Conservation (phyloP, 176 grass and related monocot genomes). For the Secale cereale region DNA sequence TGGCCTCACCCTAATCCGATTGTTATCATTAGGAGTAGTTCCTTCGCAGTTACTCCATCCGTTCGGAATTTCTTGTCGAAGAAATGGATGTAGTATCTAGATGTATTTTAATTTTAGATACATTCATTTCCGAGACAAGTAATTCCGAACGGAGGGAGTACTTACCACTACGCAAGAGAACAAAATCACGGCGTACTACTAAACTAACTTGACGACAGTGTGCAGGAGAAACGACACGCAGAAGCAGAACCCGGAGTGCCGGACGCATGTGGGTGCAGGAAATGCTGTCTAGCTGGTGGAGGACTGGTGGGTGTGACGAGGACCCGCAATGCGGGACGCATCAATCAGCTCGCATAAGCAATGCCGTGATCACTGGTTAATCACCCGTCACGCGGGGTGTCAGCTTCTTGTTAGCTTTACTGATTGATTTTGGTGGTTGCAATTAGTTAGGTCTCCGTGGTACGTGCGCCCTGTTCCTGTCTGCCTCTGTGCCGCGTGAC, state of each 20-base stretch:
- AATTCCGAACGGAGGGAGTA: too few species aligned
- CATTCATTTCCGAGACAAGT: too few species aligned
- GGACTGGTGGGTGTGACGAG: constrained; percentile 2
- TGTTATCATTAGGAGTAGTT: background rate
- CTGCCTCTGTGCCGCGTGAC: background rate
- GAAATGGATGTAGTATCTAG: too few species aligned
- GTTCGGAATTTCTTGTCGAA: too few species aligned
- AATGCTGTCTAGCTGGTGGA: constrained; percentile 18
- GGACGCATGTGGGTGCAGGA: background rate
- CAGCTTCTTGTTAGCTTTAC: constrained; percentile 2
- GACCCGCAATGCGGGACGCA: constrained; percentile 2
- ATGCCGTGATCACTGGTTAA: background rate
- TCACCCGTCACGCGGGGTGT: background rate
- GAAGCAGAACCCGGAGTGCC: constrained; percentile 1
- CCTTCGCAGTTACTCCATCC: background rate
- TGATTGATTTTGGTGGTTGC: background rate
- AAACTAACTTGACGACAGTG: background rate
- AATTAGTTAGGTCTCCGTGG: background rate
- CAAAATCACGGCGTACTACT: background rate
- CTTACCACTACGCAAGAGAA: background rate
- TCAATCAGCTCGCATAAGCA: background rate
- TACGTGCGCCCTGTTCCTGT: background rate
- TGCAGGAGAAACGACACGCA: background rate
- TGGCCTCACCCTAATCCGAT: too few species aligned
- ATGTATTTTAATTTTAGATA: too few species aligned